A percentile compares a stretch with the other conserved stretches of the same genome.
phyloP scores from a whole-genome alignment of 148 eudicot genomes.

The Hydrangea macrophylla region DNA sequence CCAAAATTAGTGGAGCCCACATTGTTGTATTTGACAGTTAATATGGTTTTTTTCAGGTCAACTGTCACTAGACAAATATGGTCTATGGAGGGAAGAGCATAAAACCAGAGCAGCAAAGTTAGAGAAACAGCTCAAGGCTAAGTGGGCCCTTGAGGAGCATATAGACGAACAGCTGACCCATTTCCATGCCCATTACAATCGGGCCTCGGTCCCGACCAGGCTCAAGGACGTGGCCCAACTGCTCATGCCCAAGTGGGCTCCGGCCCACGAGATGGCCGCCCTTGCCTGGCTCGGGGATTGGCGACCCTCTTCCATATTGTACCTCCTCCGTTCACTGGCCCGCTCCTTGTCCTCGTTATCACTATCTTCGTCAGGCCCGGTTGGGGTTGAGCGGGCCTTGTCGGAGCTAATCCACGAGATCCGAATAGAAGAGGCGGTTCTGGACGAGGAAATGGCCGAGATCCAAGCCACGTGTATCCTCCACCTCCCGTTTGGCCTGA shows the following conservation, averaged over 20 bases:
- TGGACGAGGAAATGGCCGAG: constrained; percentile 92
- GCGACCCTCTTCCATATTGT: constrained; percentile 81
- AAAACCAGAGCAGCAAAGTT: constrained; percentile 58
- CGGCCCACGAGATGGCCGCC: constrained; percentile 63
- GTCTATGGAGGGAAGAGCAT: constrained; percentile 65
- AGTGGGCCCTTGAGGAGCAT: constrained; percentile 61
- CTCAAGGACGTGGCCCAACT: constrained; percentile 64
- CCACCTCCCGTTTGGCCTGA: constrained; percentile 61
- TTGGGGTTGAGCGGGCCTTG: constrained; percentile 38
- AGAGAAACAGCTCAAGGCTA: constrained; percentile 70
- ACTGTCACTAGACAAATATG: constrained; percentile 29
- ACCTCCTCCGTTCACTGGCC: constrained; percentile 49
- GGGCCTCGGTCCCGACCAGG: constrained; percentile 44
- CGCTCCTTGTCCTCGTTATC: constrained; percentile 33
- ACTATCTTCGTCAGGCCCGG: constrained; percentile 29
- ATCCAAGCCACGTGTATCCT: constrained; percentile 79
- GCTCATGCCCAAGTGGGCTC: constrained; percentile 65
- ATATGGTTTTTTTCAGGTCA: constrained; percentile 34
- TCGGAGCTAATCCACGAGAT: constrained; percentile 59
- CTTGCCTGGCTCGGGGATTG: constrained; percentile 89
- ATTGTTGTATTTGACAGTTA: constrained; percentile 10
- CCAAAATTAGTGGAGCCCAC: too few relatives aligned
- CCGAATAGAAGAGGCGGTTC: constrained; percentile 77
- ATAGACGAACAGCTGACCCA: constrained; percentile 66
- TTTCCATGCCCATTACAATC: constrained; percentile 49